Conservation (phyloP, 176 grass and related monocot genomes). For the Triticum turgidum region DNA sequence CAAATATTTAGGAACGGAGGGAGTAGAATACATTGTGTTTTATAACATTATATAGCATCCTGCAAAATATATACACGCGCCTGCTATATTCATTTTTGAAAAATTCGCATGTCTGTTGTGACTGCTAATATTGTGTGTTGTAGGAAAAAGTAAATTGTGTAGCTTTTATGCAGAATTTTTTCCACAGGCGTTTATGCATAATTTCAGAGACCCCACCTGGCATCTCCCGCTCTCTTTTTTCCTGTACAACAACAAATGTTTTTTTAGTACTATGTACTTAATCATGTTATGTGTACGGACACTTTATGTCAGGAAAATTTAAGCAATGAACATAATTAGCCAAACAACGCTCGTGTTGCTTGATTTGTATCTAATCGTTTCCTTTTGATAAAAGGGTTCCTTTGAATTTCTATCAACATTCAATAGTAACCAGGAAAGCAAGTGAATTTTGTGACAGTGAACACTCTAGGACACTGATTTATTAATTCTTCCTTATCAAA, state of each 20-base stretch:
- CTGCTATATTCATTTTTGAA: background rate
- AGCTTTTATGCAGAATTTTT: background rate
- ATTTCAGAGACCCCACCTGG: no score
- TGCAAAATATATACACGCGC: background rate
- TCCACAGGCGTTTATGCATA: no score
- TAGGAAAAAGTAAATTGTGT: background rate
- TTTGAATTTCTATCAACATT: background rate
- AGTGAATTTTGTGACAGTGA: background rate
- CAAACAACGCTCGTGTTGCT: background rate
- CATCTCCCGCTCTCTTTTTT: background rate
- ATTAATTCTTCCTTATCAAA: slow-evolving; percentile 18
- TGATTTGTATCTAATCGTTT: background rate
- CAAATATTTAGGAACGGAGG: no score
- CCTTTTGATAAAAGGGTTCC: background rate
- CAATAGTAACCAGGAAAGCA: background rate
- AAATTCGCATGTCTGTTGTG: background rate
- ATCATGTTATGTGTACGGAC: background rate
- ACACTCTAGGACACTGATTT: background rate
- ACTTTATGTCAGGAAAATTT: background rate
- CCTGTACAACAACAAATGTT: background rate
- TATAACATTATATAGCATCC: background rate
- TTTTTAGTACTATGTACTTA: background rate
- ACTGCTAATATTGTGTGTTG: background rate
- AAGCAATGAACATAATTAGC: background rate
- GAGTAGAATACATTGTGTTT: background rate